phyloP scores from a whole-genome alignment of 352 stramenopile genomes.

The Achlya hypogyna region DNA sequence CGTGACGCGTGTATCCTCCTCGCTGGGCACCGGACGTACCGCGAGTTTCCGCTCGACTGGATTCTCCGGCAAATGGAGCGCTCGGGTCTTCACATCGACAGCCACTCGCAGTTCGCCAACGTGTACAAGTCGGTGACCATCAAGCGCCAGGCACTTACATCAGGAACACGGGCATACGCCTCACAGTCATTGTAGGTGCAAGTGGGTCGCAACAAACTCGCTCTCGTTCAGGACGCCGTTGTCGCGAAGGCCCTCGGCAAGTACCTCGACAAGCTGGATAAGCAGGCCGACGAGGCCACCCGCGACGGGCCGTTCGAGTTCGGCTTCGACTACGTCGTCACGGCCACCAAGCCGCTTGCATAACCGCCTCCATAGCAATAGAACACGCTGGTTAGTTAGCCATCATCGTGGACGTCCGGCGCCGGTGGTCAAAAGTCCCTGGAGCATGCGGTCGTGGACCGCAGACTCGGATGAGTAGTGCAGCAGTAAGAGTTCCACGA shows the following conservation, averaged over 20 bases:
- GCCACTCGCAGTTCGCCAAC: conserved; percentile 68
- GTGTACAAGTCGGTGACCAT: conserved; percentile 80
- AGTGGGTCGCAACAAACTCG: conserved; percentile 77
- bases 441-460: conserved; percentile 9
- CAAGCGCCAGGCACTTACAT: conserved; percentile 44
- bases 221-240: conserved; percentile 52
- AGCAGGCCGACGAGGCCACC: conserved; percentile 38
- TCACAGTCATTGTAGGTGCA: conserved; percentile 36
- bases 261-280: conserved; percentile 56
- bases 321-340: conserved; percentile 89
- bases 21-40: conserved; percentile 77
- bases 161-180: not conserved
- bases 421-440: not conserved
- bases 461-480: not conserved
- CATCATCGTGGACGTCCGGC: not conserved
- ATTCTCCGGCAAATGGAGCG: conserved; percentile 64
- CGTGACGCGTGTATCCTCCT: conserved; percentile 87
- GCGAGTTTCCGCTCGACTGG: conserved; percentile 87
- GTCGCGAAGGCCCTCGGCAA: conserved; percentile 30
- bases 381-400: not conserved
- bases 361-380: not conserved
- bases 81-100: conserved; percentile 40
- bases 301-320: conserved; percentile 29
- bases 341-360: conserved; percentile 24
- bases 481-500: conserved; percentile 8